Evolutionary conservation across 1,284 basidiomycete species (phyloP).

Genomic region (Gomphus sp.): DNA sequence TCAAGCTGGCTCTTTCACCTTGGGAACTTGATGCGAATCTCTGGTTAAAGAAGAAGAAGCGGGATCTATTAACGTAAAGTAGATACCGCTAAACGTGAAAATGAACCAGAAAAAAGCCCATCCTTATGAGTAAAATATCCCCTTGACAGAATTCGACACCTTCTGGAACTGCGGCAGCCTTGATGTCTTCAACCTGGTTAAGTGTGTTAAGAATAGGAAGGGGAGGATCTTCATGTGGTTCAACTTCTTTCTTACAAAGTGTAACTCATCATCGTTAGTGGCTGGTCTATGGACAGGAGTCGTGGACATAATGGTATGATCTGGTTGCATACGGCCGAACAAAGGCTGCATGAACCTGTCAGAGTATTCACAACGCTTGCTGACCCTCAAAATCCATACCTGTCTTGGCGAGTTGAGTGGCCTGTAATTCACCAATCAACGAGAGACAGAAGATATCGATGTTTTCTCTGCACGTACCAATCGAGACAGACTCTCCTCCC

Average conservation of each 20-base stretch:
- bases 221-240: background rate
- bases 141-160: constrained; percentile 48
- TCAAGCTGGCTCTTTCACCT: constrained; percentile 37
- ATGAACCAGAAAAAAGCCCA: constrained; percentile 56
- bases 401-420: background rate
- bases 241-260: constrained; percentile 43
- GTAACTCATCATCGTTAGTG: constrained; percentile 47
- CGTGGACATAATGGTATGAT: constrained; percentile 15
- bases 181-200: constrained; percentile 43
- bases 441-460: background rate
- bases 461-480: background rate
- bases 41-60: background rate
- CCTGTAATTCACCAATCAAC: background rate
- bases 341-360: background rate
- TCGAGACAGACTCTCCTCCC: background rate
- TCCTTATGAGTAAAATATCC: constrained; percentile 53
- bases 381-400: background rate
- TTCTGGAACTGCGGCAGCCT: constrained; percentile 52
- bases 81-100: background rate
- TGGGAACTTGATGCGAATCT: constrained; percentile 26
- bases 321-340: constrained; percentile 32
- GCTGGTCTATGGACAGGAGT: constrained; percentile 55
- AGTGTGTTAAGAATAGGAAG: constrained; percentile 26
- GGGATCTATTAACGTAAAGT: background rate
- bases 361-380: background rate